Evolutionary conservation across 1,284 basidiomycete species (phyloP), one percentile per base, ranked within the genome.

Genomic region (Moesziomyces sp.): DNA sequence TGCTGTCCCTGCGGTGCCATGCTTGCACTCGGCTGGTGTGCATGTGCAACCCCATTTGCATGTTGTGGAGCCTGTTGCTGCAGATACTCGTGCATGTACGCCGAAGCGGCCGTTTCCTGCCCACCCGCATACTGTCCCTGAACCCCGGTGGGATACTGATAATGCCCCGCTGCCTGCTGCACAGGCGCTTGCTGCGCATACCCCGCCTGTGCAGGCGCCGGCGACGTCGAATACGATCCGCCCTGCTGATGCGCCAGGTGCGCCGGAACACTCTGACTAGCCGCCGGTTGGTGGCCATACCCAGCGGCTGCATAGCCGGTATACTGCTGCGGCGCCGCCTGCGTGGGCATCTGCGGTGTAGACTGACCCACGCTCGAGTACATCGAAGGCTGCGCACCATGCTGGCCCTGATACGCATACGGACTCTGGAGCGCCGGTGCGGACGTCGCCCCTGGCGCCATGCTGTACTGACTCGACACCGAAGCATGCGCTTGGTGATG

Each of bases 81-180:
- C 30, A 72, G 80, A 3, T 82, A 84, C 46, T 84, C 82, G 52
- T 83, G 84, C 64, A 83, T 81, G 63, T 83, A 84, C 44, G 80
- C 77, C 24, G 76, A 46, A 1, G 78, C 78, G 2, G 78, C 63
- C 14, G 77, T 70, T 33, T 75, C 71, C 33, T 84, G 62, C 6
- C 67, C 68, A 35, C 46, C 66, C 11, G 52, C n/a, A 30, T 69
- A 69, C 13, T 50, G 59, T 19, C 33, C 52, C 24, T 26, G 24
- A 26, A 26, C 24, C 24, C 24, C 24, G 6, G 5, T 7, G 24
- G 24, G 24, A 26, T 26, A 26, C 24, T 26, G 24, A 26, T 26
- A 26, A 26, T 26, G 24, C 24, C 24, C 63, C 28, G 48, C 40
- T 11, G 57, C 78, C 46, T 81, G 82, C 44, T 79, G 80, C 57